Conservation (phyloP, 1,139 yeast species). For the Candida anutae region DNA sequence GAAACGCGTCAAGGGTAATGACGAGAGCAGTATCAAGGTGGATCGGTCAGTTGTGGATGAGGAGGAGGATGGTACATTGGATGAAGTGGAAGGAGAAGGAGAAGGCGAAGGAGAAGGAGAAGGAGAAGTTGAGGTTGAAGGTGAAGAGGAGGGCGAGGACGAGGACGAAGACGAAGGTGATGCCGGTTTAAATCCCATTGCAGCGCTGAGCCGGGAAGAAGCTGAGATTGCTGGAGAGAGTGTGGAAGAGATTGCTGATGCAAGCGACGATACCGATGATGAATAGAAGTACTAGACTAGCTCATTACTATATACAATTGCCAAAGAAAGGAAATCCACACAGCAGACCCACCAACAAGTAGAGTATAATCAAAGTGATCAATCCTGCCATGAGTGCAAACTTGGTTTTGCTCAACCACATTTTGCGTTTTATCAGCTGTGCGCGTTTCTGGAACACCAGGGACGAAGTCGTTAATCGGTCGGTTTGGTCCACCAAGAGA, state of each 20-base stretch:
- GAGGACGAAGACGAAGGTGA: conserved; percentile 10
- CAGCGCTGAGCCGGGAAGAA: conserved; percentile 16
- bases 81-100: conserved; percentile 17
- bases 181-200: conserved; percentile 14
- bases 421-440: conserved; percentile 49
- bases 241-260: conserved; percentile 9
- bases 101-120: conserved; percentile 16
- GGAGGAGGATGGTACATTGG: conserved; percentile 11
- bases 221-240: conserved; percentile 14
- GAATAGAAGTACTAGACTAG: conserved; percentile 6
- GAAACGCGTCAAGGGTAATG: conserved; percentile 4
- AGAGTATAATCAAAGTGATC: conserved; percentile 23
- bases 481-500: conserved; percentile 73
- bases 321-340: conserved; percentile 45
- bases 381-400: conserved; percentile 25
- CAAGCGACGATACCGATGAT: conserved; percentile 10
- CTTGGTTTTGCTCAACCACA: conserved; percentile 58
- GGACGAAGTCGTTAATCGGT: conserved; percentile 60
- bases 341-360: conserved; percentile 37
- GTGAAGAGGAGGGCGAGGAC: conserved; percentile 8
- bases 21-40: no score
- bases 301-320: conserved; percentile 14
- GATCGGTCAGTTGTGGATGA: conserved; percentile 6
- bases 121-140: conserved; percentile 9
- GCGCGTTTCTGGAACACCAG: conserved; percentile 70